phyloP scores from a whole-genome alignment of 1,284 basidiomycete species.

The Vanrija sp. region DNA sequence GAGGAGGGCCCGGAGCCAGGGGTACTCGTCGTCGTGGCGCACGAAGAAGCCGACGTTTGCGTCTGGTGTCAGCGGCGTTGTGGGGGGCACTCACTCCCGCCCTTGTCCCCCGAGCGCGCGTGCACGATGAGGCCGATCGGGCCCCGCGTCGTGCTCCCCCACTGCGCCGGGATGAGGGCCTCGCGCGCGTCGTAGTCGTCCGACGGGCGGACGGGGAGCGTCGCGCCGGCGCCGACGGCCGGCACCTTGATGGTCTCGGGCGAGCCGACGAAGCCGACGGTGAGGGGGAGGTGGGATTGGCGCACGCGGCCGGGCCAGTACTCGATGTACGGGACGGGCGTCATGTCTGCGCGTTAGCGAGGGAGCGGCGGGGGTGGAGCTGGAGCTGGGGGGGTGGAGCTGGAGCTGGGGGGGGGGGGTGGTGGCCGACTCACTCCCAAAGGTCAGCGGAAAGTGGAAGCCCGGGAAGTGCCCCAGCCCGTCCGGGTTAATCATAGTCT shows the following conservation, averaged over 20 bases:
- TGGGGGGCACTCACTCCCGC: conserved; percentile 9
- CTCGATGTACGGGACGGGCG: conserved; percentile 15
- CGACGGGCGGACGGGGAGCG: neutral
- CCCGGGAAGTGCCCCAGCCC: conserved; percentile 22
- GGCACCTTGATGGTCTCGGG: neutral
- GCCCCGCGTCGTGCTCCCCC: conserved; percentile 17
- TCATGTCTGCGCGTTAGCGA: neutral
- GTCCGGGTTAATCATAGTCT: conserved; percentile 13
- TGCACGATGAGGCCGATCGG: conserved; percentile 28
- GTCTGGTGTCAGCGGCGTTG: neutral
- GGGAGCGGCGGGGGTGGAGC: neutral
- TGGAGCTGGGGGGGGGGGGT: no score
- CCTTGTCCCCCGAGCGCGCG: conserved; percentile 32
- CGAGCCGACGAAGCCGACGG: conserved; percentile 9
- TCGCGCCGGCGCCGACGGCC: neutral
- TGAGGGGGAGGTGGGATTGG: conserved; percentile 7
- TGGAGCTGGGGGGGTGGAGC: no score
- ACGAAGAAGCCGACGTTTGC: conserved; percentile 32
- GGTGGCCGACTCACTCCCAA: neutral
- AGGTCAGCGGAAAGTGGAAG: conserved; percentile 13
- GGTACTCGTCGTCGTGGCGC: conserved; percentile 22
- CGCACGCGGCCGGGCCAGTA: conserved; percentile 18
- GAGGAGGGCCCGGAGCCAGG: conserved; percentile 20
- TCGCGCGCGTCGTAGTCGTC: conserved; percentile 11
- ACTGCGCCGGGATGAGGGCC: neutral